Base-by-base conservation (phyloP, 2,329 filamentous ascomycete genomes). In the Colletotrichum chlorophyti region DNA sequence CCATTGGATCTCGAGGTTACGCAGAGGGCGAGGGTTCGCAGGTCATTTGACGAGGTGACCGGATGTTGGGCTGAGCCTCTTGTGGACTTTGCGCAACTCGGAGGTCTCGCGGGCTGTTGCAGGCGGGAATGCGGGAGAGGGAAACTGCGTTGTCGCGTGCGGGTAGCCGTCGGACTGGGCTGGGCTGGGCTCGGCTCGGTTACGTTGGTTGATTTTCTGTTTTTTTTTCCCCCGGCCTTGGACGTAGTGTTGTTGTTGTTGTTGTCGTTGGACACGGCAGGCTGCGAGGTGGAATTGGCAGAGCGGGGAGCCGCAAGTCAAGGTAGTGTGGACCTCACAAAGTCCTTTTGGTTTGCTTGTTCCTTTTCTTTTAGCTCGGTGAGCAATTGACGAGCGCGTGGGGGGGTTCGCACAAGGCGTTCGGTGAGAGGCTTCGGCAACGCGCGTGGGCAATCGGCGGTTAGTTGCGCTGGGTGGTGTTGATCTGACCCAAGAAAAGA, bases 1-100 rank as follows among this genome's bases (percentile, higher is more conserved):
- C 73, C 76, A 78, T 78, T 78, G 75, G 76, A 65, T 66, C 70
- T 68, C 66, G 66, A 46, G 69, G 75, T 78, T 76, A 77, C 74
- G 76, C 76, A 78, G 69, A 68, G 68, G 67, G 67, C 69, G 69
- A 73, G 70, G 72, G 69, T 73, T 74, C 69, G 72, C 70, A 67
- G 73, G 70, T 73, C 67, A 67, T 65, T 53, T 58, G 58, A 46
- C 32, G 41, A 17, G 26, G 43, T 17, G 31, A 32, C 11, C 11
- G 17, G 17, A 38, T 38, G 21, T 12, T 26, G 19, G 23, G 34
- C 17, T 27, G 38, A 15, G 26, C 19, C 23, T 38, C 21, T 34
- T 17, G 31, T 6, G n/a, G 40, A n/a, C n/a, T 11, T 4, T 11
- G 48, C 31, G 49, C 24, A 38, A n/a, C 12, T 29, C 23, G 31